A percentile compares a stretch with the other conserved stretches of the same genome.
Conservation (phyloP, 306 rosid genomes). For the Rosa persica region DNA sequence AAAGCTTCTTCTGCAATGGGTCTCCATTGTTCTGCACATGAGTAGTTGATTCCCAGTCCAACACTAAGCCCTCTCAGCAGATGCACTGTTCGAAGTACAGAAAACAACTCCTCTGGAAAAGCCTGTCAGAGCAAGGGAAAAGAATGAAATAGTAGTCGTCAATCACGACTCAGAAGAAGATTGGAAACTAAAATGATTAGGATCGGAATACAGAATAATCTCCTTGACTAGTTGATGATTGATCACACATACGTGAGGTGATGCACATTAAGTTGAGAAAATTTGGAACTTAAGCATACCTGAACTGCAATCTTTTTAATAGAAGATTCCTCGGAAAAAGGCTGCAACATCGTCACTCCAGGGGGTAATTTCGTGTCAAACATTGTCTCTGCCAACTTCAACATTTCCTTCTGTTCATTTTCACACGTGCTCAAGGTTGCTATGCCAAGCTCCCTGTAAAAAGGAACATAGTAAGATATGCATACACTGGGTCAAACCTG, state of each 20-base stretch:
- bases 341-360: constrained; percentile 83
- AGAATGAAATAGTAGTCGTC: constrained; percentile 9
- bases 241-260: not conserved
- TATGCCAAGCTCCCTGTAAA: constrained; percentile 85
- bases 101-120: constrained; percentile 95
- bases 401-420: constrained; percentile 70
- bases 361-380: constrained; percentile 96
- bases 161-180: not conserved
- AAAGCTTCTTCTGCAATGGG: constrained; percentile 93
- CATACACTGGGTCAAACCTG: constrained; percentile 1
- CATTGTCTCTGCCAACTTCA: constrained; percentile 78
- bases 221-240: not conserved
- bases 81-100: constrained; percentile 89
- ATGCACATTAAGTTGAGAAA: not conserved
- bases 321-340: constrained; percentile 87
- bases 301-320: constrained; percentile 79
- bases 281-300: constrained; percentile 39
- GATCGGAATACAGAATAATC: not conserved
- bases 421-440: constrained; percentile 63
- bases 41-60: constrained; percentile 92
- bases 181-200: not conserved
- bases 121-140: constrained; percentile 44
- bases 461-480: constrained; percentile 21
- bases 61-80: constrained; percentile 94
- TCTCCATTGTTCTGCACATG: constrained; percentile 96